phyloP scores from a whole-genome alignment of 306 rosid genomes.

The Gillenia trifoliata region DNA sequence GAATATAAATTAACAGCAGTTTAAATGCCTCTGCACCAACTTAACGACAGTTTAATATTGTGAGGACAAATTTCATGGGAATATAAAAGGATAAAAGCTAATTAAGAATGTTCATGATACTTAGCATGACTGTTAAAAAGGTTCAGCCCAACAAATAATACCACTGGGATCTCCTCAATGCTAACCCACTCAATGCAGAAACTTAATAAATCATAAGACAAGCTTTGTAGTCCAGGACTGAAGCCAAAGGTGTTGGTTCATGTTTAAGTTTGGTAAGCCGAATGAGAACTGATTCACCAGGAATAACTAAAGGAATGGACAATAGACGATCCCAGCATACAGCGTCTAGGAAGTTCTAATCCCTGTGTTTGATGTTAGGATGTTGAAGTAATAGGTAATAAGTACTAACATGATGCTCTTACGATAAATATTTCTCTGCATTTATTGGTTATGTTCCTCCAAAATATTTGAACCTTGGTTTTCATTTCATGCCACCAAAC shows the following conservation, averaged over 20 bases:
- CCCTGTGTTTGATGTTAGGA: background rate
- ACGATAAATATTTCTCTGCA: background rate
- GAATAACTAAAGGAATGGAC: background rate
- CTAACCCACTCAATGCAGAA: background rate
- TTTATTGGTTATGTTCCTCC: background rate
- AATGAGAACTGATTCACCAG: background rate
- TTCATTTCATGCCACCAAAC: background rate
- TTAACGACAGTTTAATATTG: background rate
- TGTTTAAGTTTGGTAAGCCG: background rate
- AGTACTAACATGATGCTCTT: background rate
- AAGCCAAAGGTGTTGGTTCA: constrained; percentile 1
- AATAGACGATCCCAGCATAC: background rate
- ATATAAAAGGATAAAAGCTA: background rate
- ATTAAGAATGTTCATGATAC: background rate
- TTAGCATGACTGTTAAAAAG: background rate
- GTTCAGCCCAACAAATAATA: background rate
- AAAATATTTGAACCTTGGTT: background rate
- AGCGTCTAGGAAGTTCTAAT: background rate
- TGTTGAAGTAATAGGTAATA: background rate
- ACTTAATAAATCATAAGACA: background rate
- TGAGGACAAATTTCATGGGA: background rate
- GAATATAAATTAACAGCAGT: too few relatives aligned
- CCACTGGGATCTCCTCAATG: background rate
- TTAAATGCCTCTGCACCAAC: background rate
- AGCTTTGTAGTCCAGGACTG: background rate